A percentile compares a stretch with the other conserved stretches of the same genome.
Evolutionary conservation across 805 yeast genomes (phyloP).

Genomic region (Nakazawaea ernobii): DNA sequence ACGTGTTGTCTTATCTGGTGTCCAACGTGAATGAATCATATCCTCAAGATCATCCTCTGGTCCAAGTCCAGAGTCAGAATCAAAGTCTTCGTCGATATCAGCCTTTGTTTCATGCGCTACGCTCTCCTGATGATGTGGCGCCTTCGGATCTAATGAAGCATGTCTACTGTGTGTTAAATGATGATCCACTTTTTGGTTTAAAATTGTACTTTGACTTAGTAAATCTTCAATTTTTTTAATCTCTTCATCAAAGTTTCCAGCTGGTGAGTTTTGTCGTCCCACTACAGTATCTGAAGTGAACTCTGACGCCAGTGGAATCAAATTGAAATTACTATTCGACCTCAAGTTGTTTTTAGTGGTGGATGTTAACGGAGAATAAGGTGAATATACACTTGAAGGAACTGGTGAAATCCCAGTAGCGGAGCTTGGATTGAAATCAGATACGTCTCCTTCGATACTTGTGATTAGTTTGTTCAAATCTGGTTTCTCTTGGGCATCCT

Average conservation of each 20-base stretch:
- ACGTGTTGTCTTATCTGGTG: background rate
- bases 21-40: background rate
- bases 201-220: background rate
- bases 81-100: no score
- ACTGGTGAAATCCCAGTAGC: background rate
- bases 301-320: background rate
- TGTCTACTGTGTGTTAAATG: conserved; percentile 8
- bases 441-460: background rate
- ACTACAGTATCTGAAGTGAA: background rate
- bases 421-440: background rate
- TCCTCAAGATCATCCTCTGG: background rate
- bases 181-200: conserved; percentile 6
- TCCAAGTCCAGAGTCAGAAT: background rate
- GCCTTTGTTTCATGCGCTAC: background rate
- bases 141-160: background rate
- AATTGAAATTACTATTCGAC: conserved; percentile 1
- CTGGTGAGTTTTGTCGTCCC: background rate
- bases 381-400: conserved; percentile 6
- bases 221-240: conserved; percentile 1
- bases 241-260: conserved; percentile 1
- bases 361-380: conserved; percentile 4
- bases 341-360: background rate
- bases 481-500: background rate
- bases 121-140: background rate
- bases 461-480: conserved; percentile 5